These are phyloP conservation scores for Phtheirospermum japonicum DNA, from an alignment of 257 asterid genomes.

Conservation along the genomic window DNA sequence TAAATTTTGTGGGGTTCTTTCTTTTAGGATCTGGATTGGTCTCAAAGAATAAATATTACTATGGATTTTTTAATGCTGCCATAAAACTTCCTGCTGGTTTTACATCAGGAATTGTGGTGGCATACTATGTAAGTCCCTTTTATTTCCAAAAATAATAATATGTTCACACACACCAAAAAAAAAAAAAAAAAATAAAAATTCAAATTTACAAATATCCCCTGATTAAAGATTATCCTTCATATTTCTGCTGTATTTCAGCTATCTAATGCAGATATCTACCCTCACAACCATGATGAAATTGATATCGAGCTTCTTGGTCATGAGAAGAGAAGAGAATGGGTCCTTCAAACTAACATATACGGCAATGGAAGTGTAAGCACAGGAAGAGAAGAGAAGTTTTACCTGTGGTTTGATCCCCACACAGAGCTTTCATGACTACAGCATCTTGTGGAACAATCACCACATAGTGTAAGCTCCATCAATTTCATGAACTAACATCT, in stretches of 20 bases:
- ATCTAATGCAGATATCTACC: slow-evolving; percentile 61
- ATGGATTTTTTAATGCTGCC: slow-evolving; percentile 83
- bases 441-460: slow-evolving; percentile 80
- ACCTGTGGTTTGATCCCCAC: slow-evolving; percentile 97
- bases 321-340: slow-evolving; percentile 76
- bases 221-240: neutral
- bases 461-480: slow-evolving; percentile 57
- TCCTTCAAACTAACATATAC: slow-evolving; percentile 71
- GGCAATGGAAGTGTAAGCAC: slow-evolving; percentile 84
- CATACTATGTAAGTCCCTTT: slow-evolving; percentile 60
- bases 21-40: slow-evolving; percentile 65
- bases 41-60: slow-evolving; percentile 61
- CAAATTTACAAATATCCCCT: neutral
- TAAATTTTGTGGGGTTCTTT: neutral
- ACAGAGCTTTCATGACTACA: slow-evolving; percentile 57
- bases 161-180: neutral
- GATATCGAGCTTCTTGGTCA: slow-evolving; percentile 85
- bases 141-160: neutral
- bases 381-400: slow-evolving; percentile 80
- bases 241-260: slow-evolving; percentile 24
- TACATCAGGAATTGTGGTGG: slow-evolving; percentile 83
- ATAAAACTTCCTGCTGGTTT: slow-evolving; percentile 77
- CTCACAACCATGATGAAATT: slow-evolving; percentile 79
- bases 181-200: neutral
- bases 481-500: neutral